Percentiles rank a stretch among this genome's conserved stretches.
phyloP scores from a whole-genome alignment of 768 basidiomycete genomes.

The Auricularia sp. region DNA sequence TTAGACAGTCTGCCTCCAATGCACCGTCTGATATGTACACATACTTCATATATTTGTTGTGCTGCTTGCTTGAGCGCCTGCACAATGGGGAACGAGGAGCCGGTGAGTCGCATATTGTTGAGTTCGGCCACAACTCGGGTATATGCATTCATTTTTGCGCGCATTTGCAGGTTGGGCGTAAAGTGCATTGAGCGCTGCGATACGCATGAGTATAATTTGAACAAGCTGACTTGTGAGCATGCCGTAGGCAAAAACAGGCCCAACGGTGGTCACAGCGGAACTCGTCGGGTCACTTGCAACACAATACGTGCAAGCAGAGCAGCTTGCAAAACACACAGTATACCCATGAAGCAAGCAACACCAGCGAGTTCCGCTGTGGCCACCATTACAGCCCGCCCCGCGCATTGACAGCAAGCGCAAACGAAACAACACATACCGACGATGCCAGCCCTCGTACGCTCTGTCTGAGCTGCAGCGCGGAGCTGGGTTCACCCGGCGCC shows the following conservation, averaged over 20 bases:
- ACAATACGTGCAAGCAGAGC: too few relatives aligned
- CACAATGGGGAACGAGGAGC: slow-evolving; percentile 65
- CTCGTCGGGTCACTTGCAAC: too few relatives aligned
- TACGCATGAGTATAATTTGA: too few relatives aligned
- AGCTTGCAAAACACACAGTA: too few relatives aligned
- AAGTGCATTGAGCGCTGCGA: slow-evolving; percentile 7
- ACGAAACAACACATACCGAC: not conserved
- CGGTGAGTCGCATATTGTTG: slow-evolving; percentile 62
- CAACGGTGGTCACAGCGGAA: too few relatives aligned
- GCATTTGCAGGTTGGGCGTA: slow-evolving; percentile 53
- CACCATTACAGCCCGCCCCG: too few relatives aligned
- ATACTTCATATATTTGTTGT: slow-evolving; percentile 48
- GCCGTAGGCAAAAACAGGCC: too few relatives aligned
- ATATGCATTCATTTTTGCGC: slow-evolving; percentile 94
- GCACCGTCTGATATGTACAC: slow-evolving; percentile 14
- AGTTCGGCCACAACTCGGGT: slow-evolving; percentile 72
- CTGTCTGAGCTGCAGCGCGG: slow-evolving; percentile 1
- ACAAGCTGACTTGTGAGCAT: too few relatives aligned
- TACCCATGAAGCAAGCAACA: too few relatives aligned
- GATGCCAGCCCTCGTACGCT: slow-evolving; percentile 3
- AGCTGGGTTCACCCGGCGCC: slow-evolving; percentile 33
- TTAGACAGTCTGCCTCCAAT: too few relatives aligned
- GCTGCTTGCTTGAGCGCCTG: slow-evolving; percentile 65
- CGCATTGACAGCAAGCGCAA: too few relatives aligned
- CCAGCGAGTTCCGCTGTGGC: too few relatives aligned